Evolutionary conservation across 2,329 filamentous ascomycete genomes (phyloP).

Genomic region (Sodiomyces alkalinus): DNA sequence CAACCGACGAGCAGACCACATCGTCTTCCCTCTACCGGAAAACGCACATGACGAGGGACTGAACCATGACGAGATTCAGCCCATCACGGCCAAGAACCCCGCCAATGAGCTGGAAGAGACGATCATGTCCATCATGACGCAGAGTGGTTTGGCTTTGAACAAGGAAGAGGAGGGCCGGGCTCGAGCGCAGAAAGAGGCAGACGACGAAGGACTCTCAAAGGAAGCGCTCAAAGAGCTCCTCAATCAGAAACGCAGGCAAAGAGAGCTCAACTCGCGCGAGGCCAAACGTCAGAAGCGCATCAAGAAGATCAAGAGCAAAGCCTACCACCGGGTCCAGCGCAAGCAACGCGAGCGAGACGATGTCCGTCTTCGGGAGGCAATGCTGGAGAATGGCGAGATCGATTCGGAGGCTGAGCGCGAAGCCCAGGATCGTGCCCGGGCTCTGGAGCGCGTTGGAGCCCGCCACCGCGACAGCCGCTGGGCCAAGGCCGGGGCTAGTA

Average conservation of each 20-base stretch:
- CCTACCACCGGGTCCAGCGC: conserved; percentile 81
- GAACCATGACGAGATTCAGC: conserved; percentile 46
- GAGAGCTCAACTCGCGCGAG: conserved; percentile 79
- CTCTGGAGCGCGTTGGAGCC: conserved; percentile 71
- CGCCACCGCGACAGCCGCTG: conserved; percentile 83
- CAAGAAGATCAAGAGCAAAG: conserved; percentile 98
- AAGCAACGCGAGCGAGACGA: conserved; percentile 48
- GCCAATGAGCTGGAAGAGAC: conserved; percentile 67
- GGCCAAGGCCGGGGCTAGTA: conserved; percentile 72
- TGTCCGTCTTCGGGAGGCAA: conserved; percentile 33
- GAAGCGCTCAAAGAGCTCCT: conserved; percentile 59
- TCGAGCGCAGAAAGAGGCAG: conserved; percentile 40
- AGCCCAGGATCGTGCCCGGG: conserved; percentile 55
- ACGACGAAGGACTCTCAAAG: conserved; percentile 54
- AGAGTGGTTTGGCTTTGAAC: conserved; percentile 58
- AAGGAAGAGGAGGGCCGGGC: conserved; percentile 25
- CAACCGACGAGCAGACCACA: conserved; percentile 79
- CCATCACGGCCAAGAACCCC: conserved; percentile 47
- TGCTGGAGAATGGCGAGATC: conserved; percentile 41
- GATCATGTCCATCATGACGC: conserved; percentile 77
- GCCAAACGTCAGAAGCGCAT: conserved; percentile 80
- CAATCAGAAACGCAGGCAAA: conserved; percentile 60
- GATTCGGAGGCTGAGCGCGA: conserved; percentile 53
- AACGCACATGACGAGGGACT: conserved; percentile 47
- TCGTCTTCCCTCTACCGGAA: conserved; percentile 73